These are phyloP conservation scores for Populus hybrid DNA, from an alignment of 441 rosid species.

Conservation along the genomic window DNA sequence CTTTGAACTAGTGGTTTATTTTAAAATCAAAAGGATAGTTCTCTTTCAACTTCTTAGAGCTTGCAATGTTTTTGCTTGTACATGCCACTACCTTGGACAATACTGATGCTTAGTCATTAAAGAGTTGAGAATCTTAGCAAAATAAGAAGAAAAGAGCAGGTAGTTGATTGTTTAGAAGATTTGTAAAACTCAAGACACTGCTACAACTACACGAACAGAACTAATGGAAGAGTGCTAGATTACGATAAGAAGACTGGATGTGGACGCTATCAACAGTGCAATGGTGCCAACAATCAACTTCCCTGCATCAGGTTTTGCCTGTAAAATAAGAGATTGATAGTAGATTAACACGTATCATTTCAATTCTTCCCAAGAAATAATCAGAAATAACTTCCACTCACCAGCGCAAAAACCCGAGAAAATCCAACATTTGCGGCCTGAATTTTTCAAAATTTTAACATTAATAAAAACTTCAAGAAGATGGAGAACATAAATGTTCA, in stretches of 20 bases:
- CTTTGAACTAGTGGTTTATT: no score
- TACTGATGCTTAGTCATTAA: no score
- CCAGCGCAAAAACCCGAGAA: constrained; percentile 64
- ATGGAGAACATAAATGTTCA: constrained; percentile 5
- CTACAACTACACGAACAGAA: background rate
- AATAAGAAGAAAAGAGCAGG: no score
- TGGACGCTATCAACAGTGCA: constrained; percentile 70
- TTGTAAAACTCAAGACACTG: background rate
- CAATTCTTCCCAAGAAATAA: background rate
- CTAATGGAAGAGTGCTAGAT: constrained; percentile 13
- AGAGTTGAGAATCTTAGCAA: no score
- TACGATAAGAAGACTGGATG: constrained; percentile 70
- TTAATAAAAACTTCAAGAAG: constrained; percentile 12
- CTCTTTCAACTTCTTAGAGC: no score
- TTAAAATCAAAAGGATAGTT: no score
- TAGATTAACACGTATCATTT: background rate
- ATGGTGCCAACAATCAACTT: constrained; percentile 66
- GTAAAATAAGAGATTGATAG: constrained; percentile 20
- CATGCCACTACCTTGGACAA: no score
- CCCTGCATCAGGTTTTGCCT: constrained; percentile 88
- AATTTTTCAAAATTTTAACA: constrained; percentile 20
- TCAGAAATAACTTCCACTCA: constrained; percentile 29
- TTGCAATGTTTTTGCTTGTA: no score
- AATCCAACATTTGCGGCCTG: constrained; percentile 88
- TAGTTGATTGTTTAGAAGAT: no score